Evolutionary conservation across 106 monocot species (phyloP).

Genomic region (Vanilla planifolia): DNA sequence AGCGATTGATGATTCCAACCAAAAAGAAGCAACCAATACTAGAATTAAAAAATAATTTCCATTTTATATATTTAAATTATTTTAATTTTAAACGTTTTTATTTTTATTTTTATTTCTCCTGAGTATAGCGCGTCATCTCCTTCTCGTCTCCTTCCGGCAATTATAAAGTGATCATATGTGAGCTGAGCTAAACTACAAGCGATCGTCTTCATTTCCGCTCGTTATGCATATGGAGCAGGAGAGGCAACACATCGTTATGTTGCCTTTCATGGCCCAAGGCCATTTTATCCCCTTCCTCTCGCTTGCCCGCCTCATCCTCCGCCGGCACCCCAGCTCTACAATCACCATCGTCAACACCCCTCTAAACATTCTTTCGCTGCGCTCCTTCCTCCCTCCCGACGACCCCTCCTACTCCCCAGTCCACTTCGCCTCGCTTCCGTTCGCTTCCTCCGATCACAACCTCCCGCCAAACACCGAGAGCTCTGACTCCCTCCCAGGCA

Average conservation of each 20-base stretch:
- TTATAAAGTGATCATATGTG: no score
- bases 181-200: neutral
- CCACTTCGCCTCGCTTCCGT: neutral
- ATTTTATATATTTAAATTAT: no score
- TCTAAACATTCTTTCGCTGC: slow-evolving; percentile 29
- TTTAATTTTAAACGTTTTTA: no score
- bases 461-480: slow-evolving; percentile 27
- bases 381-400: slow-evolving; percentile 31
- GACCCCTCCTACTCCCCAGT: slow-evolving; percentile 27
- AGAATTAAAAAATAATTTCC: no score
- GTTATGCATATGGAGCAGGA: neutral
- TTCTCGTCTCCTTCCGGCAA: no score
- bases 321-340: slow-evolving; percentile 22
- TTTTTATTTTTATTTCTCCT: no score
- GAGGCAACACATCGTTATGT: slow-evolving; percentile 25
- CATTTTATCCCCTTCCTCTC: slow-evolving; percentile 77
- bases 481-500: slow-evolving; percentile 16
- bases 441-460: slow-evolving; percentile 29
- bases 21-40: no score
- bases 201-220: neutral
- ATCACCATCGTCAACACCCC: slow-evolving; percentile 3
- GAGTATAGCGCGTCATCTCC: no score
- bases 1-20: no score
- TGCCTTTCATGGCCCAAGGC: slow-evolving; percentile 68
- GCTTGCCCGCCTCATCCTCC: slow-evolving; percentile 35